A percentile compares a stretch with the other conserved stretches of the same genome.
Conservation (phyloP, 805 yeast species). For the Candida coleopterorum region DNA sequence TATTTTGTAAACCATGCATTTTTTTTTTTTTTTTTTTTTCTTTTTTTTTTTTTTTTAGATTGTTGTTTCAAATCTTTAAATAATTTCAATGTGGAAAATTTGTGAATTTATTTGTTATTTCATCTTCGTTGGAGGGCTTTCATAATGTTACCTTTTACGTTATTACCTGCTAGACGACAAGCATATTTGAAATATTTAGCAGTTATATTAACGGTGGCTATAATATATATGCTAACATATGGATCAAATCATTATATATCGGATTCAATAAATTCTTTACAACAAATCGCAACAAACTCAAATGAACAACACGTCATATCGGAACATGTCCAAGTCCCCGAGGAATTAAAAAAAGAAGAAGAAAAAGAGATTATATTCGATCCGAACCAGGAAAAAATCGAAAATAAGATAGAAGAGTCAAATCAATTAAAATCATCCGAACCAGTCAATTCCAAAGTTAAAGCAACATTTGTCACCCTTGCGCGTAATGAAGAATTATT, state of each 20-base stretch:
- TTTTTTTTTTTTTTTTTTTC: no score
- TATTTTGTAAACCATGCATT: no score
- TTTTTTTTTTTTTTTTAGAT: no score
- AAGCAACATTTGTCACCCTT: constrained; percentile 62
- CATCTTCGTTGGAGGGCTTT: background rate
- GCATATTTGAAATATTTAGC: constrained; percentile 6
- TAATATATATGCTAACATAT: constrained; percentile 1
- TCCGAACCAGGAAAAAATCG: constrained; percentile 3
- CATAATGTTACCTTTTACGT: background rate
- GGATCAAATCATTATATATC: background rate
- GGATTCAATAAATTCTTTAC: background rate
- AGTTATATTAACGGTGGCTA: background rate
- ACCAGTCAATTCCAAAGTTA: constrained; percentile 1
- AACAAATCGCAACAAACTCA: background rate
- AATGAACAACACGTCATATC: background rate
- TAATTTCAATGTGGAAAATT: no score
- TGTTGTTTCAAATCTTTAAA: no score
- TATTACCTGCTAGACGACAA: background rate
- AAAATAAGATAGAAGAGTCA: background rate
- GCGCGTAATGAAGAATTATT: constrained; percentile 76
- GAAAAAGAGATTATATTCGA: background rate
- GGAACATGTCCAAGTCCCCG: constrained; percentile 1
- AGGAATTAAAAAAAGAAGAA: background rate
- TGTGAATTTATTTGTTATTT: no score
- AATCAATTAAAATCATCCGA: background rate